phyloP scores from a whole-genome alignment of 805 yeast species.

The Jamesozyma lodderae region DNA sequence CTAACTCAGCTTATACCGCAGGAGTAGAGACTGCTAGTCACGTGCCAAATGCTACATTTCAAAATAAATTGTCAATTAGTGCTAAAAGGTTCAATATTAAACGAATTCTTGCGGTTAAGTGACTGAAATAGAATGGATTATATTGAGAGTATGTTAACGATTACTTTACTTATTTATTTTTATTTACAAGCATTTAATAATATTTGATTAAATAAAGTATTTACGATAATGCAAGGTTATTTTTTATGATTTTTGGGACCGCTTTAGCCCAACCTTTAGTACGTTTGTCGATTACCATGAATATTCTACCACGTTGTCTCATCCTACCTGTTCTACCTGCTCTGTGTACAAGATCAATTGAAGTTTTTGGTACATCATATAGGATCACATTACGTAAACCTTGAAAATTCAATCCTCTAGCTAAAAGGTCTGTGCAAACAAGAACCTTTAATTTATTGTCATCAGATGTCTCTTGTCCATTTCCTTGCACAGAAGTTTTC shows the following conservation, averaged over 20 bases:
- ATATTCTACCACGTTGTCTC: slow-evolving; percentile 82
- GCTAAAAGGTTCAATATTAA: too few relatives aligned
- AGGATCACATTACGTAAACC: slow-evolving; percentile 74
- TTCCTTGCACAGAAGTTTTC: background rate
- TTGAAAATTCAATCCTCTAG: slow-evolving; percentile 82
- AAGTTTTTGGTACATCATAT: slow-evolving; percentile 75
- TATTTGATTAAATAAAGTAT: background rate
- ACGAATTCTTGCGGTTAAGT: too few relatives aligned
- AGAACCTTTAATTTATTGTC: slow-evolving; percentile 48
- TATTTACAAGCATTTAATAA: background rate
- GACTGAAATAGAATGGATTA: too few relatives aligned
- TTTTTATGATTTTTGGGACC: slow-evolving; percentile 57
- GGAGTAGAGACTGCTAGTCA: too few relatives aligned
- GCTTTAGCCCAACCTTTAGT: slow-evolving; percentile 78
- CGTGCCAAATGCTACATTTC: too few relatives aligned
- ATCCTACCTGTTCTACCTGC: slow-evolving; percentile 93
- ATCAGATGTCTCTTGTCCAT: background rate
- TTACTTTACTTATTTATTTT: too few relatives aligned
- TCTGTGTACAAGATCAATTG: slow-evolving; percentile 83
- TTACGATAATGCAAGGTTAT: slow-evolving; percentile 31
- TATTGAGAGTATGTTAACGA: too few relatives aligned
- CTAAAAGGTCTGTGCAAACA: slow-evolving; percentile 79
- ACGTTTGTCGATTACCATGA: slow-evolving; percentile 60
- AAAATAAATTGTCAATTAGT: too few relatives aligned
- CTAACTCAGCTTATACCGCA: too few relatives aligned